Evolutionary conservation across 2,329 filamentous ascomycete species (phyloP), one percentile per base, ranked within the genome.

Genomic region (Sporothrix sp.): DNA sequence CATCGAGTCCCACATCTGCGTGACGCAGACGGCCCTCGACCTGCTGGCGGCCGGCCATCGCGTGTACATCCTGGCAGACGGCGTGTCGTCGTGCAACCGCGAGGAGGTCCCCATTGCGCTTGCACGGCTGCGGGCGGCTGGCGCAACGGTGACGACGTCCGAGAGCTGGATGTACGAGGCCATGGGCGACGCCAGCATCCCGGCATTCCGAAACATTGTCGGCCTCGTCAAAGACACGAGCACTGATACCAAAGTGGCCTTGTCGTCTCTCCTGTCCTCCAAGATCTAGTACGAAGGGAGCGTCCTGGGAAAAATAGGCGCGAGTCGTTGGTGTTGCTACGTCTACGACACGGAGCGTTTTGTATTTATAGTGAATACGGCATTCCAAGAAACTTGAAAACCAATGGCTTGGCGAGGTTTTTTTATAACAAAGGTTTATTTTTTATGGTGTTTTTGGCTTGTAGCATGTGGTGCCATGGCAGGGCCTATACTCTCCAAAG

Each of bases 1-100:
- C 33, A 95, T 97, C 63, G 91, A 97, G 69, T 79, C 81, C 36
- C 91, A 97, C 68, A 93, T 97, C 64, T 97, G 91, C 72, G 82
- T 97, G 27, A 90, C 87, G 54, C 91, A 97, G 74, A 96, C 91
- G 37, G 81, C 87, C 14, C 74, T 96, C 37, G 91, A 96, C 69
- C 70, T 95, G 44, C 70, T 93, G 38, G 71, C 73, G 20, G 74
- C 75, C 1, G 89, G 89, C 1, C 87, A 95, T 66, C 72, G 73
- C 48, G 91, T 96, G 7, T 95, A 94, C 65, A 72, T 97, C 35
- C 73, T 96, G 28, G 87, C 89, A 48, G 91, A 97, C 66, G 91
- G 81, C 28, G 90, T 97, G 37, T 90, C 85, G 62, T 91, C 85
- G 68, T 88, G 86, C 65, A 95, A 96, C 69, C 70, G 72, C 16